phyloP scores from a whole-genome alignment of 2,329 filamentous ascomycete genomes.

The Trichoderma sp. region DNA sequence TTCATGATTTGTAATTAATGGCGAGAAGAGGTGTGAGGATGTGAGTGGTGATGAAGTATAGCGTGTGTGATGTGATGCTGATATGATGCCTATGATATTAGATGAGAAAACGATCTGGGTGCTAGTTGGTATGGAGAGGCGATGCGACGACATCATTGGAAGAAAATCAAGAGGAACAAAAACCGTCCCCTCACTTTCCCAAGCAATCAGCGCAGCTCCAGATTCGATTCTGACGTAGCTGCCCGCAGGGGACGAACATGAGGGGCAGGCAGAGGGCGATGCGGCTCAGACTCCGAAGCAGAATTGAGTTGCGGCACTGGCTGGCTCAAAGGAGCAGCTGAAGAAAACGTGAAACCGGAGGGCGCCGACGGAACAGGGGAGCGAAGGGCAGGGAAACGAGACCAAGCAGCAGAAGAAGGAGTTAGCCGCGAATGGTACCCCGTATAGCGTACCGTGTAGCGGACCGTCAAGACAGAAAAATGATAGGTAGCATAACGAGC shows the following conservation, averaged over 20 bases:
- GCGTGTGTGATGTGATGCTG: neutral
- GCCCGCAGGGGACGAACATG: neutral
- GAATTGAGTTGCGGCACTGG: constrained; percentile 6
- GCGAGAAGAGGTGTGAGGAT: neutral
- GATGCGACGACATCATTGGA: neutral
- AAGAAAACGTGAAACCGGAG: neutral
- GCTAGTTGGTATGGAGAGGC: neutral
- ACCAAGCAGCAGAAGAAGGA: neutral
- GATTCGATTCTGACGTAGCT: neutral
- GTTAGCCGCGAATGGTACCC: constrained; percentile 9
- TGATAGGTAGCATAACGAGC: neutral
- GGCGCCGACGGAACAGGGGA: constrained; percentile 6
- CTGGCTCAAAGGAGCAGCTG: neutral
- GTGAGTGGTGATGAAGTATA: neutral
- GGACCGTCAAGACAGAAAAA: neutral
- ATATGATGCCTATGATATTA: neutral
- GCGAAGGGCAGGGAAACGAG: neutral
- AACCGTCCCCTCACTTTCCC: neutral
- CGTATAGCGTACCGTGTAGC: neutral
- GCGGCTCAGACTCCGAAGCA: neutral
- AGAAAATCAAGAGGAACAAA: neutral
- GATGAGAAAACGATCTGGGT: neutral
- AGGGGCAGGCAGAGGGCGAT: neutral
- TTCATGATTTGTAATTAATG: neutral
- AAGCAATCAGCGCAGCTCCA: neutral